Percentiles rank a stretch among this genome's conserved stretches.
phyloP scores from a whole-genome alignment of 805 yeast genomes.

The Yarrowia yakushimensis region DNA sequence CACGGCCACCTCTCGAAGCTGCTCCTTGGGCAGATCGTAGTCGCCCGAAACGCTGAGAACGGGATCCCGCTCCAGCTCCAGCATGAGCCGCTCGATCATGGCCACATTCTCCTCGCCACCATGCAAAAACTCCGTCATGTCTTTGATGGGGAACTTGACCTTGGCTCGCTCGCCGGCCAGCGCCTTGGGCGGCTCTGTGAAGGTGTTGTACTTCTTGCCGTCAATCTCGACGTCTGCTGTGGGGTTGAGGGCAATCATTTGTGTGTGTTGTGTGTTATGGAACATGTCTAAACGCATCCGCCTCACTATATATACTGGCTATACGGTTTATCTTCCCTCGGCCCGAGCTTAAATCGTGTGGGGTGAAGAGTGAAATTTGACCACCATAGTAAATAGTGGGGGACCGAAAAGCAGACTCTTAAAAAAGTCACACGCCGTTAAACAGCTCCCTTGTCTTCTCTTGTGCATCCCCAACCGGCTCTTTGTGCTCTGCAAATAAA shows the following conservation, averaged over 20 bases:
- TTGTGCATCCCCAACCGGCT: not conserved
- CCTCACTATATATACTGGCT: no score
- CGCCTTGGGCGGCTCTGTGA: constrained; percentile 39
- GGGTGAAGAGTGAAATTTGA: not conserved
- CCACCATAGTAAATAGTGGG: no score
- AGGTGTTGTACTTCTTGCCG: constrained; percentile 33
- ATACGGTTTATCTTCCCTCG: no score
- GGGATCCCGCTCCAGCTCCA: constrained; percentile 55
- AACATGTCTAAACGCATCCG: no score
- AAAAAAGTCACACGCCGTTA: no score
- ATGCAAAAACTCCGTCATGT: constrained; percentile 44
- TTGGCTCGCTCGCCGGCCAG: constrained; percentile 43
- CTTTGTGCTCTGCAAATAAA: not conserved
- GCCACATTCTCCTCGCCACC: constrained; percentile 44
- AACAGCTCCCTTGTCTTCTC: not conserved
- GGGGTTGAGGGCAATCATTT: not conserved
- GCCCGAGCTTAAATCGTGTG: not conserved
- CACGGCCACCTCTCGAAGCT: constrained; percentile 41
- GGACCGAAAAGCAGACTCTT: no score
- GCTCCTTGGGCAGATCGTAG: constrained; percentile 48
- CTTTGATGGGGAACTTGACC: constrained; percentile 39
- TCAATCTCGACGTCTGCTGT: constrained; percentile 30
- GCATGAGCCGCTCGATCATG: constrained; percentile 40
- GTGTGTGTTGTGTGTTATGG: not conserved
- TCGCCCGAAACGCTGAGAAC: constrained; percentile 44